These are phyloP conservation scores for Saitoella complicata DNA, from an alignment of 805 yeast species.

Conservation along the genomic window DNA sequence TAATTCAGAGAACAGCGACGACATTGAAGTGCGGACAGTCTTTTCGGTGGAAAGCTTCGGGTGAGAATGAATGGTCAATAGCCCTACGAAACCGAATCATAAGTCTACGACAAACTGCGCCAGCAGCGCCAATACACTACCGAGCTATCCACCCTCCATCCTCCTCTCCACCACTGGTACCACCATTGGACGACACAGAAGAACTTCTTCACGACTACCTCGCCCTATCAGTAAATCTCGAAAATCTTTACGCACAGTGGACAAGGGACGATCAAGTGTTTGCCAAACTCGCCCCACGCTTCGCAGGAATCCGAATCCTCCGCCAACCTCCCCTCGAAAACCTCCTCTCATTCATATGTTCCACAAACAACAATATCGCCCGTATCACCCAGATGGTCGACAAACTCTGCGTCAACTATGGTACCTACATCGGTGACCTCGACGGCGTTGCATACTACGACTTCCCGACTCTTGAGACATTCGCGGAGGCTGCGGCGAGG, in stretches of 20 bases:
- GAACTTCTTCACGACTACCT: slow-evolving; percentile 50
- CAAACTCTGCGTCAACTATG: slow-evolving; percentile 52
- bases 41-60: background rate
- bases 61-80: background rate
- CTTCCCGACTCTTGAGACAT: slow-evolving; percentile 42
- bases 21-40: background rate
- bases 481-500: slow-evolving; percentile 25
- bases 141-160: background rate
- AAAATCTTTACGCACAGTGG: slow-evolving; percentile 48
- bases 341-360: slow-evolving; percentile 75
- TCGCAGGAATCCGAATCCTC: slow-evolving; percentile 65
- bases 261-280: slow-evolving; percentile 35
- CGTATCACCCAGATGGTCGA: slow-evolving; percentile 89
- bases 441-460: slow-evolving; percentile 45
- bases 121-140: background rate
- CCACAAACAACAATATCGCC: slow-evolving; percentile 89
- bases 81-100: background rate
- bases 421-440: slow-evolving; percentile 37
- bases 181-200: slow-evolving; percentile 7
- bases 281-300: slow-evolving; percentile 19
- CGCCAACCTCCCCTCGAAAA: slow-evolving; percentile 98
- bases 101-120: background rate
- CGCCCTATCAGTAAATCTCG: slow-evolving; percentile 41
- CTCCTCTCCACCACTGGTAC: background rate
- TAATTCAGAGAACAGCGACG: background rate